These are phyloP conservation scores for Phoma sp. DNA, from an alignment of 2,329 filamentous ascomycete genomes.

Conservation along the genomic window DNA sequence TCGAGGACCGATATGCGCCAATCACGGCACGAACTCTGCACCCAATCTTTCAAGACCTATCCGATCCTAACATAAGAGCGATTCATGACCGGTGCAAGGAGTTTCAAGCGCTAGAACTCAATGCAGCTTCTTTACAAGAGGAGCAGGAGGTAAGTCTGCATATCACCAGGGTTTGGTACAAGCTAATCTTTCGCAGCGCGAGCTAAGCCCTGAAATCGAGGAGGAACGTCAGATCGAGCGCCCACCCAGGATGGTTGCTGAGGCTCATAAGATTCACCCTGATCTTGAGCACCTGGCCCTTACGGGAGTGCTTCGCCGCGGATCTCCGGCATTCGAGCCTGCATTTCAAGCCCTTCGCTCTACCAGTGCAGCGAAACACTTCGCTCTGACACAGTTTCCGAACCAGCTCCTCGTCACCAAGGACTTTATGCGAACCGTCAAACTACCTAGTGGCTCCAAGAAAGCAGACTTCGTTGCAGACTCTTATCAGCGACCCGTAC, in stretches of 20 bases:
- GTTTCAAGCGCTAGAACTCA: not conserved
- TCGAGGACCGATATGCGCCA: not conserved
- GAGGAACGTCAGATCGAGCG: slow-evolving; percentile 62
- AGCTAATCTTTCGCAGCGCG: slow-evolving; percentile 54
- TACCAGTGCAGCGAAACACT: slow-evolving; percentile 50
- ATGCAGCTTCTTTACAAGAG: not conserved
- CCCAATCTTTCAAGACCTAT: not conserved
- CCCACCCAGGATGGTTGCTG: slow-evolving; percentile 51
- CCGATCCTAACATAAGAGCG: not conserved
- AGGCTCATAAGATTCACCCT: slow-evolving; percentile 51
- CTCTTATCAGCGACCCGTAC: slow-evolving; percentile 59
- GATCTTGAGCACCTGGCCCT: slow-evolving; percentile 52
- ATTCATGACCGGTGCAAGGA: not conserved
- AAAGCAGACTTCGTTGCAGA: slow-evolving; percentile 43
- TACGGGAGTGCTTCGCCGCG: slow-evolving; percentile 39
- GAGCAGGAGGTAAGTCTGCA: slow-evolving; percentile 42
- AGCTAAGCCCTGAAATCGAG: slow-evolving; percentile 69
- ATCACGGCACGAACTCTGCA: not conserved
- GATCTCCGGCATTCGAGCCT: slow-evolving; percentile 47
- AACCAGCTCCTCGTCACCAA: slow-evolving; percentile 53
- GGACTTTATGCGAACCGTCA: slow-evolving; percentile 60
- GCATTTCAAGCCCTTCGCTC: slow-evolving; percentile 55
- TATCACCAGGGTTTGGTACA: slow-evolving; percentile 48
- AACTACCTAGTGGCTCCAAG: slow-evolving; percentile 14
- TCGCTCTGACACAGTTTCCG: slow-evolving; percentile 48